Base-by-base conservation (phyloP, 2,329 filamentous ascomycete species). In the Neophaeococcomyces aloes region DNA sequence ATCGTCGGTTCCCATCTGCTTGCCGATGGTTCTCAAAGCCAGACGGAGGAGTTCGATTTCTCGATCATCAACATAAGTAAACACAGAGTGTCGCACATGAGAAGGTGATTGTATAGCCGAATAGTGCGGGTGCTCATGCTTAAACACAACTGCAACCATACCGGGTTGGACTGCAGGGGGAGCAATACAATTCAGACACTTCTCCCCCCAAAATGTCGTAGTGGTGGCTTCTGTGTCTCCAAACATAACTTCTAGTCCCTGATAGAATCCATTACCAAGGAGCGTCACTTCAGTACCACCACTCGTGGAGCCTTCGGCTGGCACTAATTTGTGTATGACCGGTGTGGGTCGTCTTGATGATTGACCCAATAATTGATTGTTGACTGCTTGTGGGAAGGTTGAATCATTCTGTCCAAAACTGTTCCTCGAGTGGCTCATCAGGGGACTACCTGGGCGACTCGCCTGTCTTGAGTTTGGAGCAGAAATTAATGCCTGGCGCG, bases 211-310 rank as follows among this genome's bases (percentile, higher is more conserved):
- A 59, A 76, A 91, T 0, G 83, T 86, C 1, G 84, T 88, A 0
- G 81, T 84, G 0, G 81, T 78, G 14, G 78, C 78, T 36, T 74
- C 66, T 13, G 68, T 70, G 48, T 81, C 77, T 15, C 88, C 88
- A 60, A 95, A 95, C 63, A 87, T 83, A 43, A 94, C 84, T 49
- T 88, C 83, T 49, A 93, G 72, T 1, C 78, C 78, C 62, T 83
- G 81, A 51, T 79, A 81, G 59, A 94, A 94, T 11, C 81, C 78
- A 51, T 79, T 83, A 14, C 88, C 87, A 7, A 94, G 69, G 44
- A 91, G 76, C 0, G 85, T 89, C 2, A 94, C 86, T 60, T 95
- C 87, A 41, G 86, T 87, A 32, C 87, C 87, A 47, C 87, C 87
- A 29, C 77, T 78, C 46, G 80, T 84, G 5, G 87, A 84, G 0